Base-by-base conservation (phyloP, 2,329 filamentous ascomycete genomes). In the Colletotrichum kahawae region DNA sequence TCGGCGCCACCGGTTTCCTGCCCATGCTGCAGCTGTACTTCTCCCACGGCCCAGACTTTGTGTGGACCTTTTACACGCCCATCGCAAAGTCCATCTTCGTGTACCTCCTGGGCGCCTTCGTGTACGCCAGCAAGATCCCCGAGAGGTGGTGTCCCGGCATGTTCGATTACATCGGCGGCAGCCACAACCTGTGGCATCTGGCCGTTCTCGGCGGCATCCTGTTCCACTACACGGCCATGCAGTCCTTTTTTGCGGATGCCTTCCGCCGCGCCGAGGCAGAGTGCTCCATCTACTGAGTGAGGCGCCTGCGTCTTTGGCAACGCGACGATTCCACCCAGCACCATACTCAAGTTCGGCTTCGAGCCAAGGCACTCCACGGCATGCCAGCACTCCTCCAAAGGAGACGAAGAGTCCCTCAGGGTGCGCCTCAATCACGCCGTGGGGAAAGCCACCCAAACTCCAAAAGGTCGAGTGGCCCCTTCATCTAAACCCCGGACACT, bases 201-300 rank as follows among this genome's bases (percentile, higher is more conserved):
- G 97, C 97, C 9, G 97, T 99, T 13, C 87, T 99, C 33, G 95
- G 96, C 18, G 97, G 97, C 13, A 99, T 99, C 73, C 85, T 98
- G n/a, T 98, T 98, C 83, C 97, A 99, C 84, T 99, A 98, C 85
- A 90, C 91, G 27, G 97, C 97, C 21, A 98, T 99, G 96, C 95
- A 98, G 84, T 91, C 95, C 71, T 97, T 99, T 84, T 99, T 99
- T 81, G 90, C 93, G 6, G 90, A 90, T 54, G 95, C 95, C 13
- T 96, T 96, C 84, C 85, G 88, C 78, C 90, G 93, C 75, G 94
- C 93, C 3, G 82, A 92, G 81, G 88, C 85, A 62, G 90, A 89
- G n/a, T 92, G 90, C 80, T 88, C 90, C 24, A 82, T 86, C 2
- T 91, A 90, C 78, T 91, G 79, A 34, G n/a, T 24, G 54, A 21